Percentiles rank a stretch among this genome's conserved stretches.
Conservation (phyloP, 106 monocot species). For the Triglochin maritima region DNA sequence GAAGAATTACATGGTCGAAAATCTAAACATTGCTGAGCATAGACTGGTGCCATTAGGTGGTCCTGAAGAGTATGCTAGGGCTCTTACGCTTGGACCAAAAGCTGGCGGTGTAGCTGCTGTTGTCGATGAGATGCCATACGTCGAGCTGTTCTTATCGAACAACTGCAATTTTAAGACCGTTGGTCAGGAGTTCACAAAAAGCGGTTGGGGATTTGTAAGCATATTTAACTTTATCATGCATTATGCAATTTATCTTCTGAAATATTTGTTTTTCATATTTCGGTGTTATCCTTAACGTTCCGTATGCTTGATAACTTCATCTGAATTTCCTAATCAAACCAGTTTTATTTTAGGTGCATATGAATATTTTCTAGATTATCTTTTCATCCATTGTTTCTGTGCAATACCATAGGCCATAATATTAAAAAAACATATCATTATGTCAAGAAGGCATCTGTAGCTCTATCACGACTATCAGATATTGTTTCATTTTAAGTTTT, state of each 20-base stretch:
- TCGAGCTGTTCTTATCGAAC: conserved; percentile 59
- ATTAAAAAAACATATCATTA: too few species aligned
- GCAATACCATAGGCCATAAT: neutral
- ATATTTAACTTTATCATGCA: neutral
- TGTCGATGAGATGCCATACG: conserved; percentile 74
- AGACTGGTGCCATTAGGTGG: conserved; percentile 39
- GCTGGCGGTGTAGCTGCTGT: conserved; percentile 72
- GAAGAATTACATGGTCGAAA: conserved; percentile 59
- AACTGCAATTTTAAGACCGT: conserved; percentile 66
- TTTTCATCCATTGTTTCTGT: too few species aligned
- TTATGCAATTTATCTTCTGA: too few species aligned
- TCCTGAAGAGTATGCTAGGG: conserved; percentile 57
- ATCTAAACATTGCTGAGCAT: conserved; percentile 45
- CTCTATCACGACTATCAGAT: too few species aligned
- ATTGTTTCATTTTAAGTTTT: too few species aligned
- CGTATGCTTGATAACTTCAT: too few species aligned
- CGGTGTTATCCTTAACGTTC: too few species aligned
- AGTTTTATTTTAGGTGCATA: too few species aligned
- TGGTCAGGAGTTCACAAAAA: conserved; percentile 76
- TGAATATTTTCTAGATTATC: too few species aligned
- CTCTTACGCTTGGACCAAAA: conserved; percentile 53
- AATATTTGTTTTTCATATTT: too few species aligned
- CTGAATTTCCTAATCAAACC: too few species aligned
- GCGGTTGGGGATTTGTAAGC: conserved; percentile 98
- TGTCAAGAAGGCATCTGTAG: too few species aligned